Conservation (phyloP, 2,329 filamentous ascomycete species). For the Elsinoe perseae region DNA sequence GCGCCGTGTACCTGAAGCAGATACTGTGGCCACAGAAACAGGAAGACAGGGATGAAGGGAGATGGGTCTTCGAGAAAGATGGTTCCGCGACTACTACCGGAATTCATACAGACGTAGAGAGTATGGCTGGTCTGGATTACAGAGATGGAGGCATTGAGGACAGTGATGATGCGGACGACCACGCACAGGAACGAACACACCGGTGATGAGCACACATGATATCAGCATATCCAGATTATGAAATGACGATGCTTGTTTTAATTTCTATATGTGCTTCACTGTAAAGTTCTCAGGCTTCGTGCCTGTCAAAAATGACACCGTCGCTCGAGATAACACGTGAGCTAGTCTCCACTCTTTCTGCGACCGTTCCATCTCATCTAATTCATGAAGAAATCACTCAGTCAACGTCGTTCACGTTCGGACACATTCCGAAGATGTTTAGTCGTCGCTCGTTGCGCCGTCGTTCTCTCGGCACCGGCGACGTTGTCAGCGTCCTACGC, state of each 20-base stretch:
- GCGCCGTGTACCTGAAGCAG: conserved; percentile 56
- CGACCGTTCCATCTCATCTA: no score
- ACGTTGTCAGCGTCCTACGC: not conserved
- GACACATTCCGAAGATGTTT: not conserved
- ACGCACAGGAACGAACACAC: not conserved
- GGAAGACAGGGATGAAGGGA: conserved; percentile 55
- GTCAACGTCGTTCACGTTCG: no score
- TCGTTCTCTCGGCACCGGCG: not conserved
- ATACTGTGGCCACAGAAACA: conserved; percentile 72
- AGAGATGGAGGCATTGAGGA: not conserved
- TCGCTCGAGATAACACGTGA: no score
- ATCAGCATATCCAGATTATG: not conserved
- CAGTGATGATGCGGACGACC: not conserved
- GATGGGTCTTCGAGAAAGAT: conserved; percentile 35
- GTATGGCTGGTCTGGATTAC: not conserved
- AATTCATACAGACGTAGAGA: not conserved
- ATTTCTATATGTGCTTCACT: no score
- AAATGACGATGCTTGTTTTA: no score
- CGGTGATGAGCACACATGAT: not conserved
- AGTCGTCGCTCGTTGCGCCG: not conserved
- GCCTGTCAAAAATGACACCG: no score
- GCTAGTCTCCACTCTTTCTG: no score
- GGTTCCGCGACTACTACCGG: not conserved
- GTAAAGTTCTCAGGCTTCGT: no score
- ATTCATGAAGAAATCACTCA: no score